Base-by-base conservation (phyloP, 106 monocot genomes). In the Apostasia ramifera region DNA sequence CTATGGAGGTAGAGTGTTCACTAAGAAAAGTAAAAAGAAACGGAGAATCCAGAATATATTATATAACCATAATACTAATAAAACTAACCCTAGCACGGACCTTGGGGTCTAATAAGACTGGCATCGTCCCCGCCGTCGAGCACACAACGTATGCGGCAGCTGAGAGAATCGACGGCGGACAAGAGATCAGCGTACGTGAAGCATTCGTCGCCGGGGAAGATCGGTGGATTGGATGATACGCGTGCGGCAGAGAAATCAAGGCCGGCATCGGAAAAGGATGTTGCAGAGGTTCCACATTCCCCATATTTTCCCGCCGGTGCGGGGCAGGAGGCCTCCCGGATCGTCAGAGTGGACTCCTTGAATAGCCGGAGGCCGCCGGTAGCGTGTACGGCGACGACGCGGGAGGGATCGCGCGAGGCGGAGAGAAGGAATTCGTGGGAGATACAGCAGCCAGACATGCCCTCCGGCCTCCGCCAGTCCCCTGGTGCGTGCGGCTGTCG, bases 121-220 rank as follows among this genome's bases (percentile, higher is more conserved):
- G 71, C 68, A 52, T 78, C 82, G 42, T 76, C 74, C 5, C 75
- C 78, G 54, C 84, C 87, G 12, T 80, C 87, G 48, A 93, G 81
- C 8, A 64, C 76, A 11, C 62, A 56, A 48, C 80, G 77, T 60
- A 97, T 76, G 26, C 81, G 82, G 44, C 76, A 63, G 78, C 84
- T 86, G 55, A 89, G 84, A 61, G 86, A 81, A n/a, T 67, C 78
- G 39, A 97, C 91, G 3, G 89, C 86, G 40, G 66, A 63, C 39
- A 84, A 54, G 56, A 97, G 14, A 13, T 84, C 86, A 11, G 43
- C 86, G 68, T 55, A 89, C 5, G 95, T 86, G 81, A 89, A 89
- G 66, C 26, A 67, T 58, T 70, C 67, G 69, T 86, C 86, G 40
- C 84, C 84, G 37, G 59, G 53, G 67, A 78, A 84, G 1, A 81